Conservation (phyloP, 2,329 filamentous ascomycete species). For the Penicillium paneum region DNA sequence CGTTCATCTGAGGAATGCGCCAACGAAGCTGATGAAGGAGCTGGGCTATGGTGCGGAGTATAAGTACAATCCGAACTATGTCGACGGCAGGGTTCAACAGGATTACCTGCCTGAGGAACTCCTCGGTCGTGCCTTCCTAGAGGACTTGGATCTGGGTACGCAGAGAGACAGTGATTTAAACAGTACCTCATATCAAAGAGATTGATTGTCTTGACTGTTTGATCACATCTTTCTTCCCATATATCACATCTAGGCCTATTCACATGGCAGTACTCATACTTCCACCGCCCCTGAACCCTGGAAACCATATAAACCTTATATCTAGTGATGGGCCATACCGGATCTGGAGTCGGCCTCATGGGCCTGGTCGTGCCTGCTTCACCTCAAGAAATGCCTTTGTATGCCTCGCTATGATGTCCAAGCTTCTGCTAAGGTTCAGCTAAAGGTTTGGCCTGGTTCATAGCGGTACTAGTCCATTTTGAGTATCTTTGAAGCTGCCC, state of each 20-base stretch:
- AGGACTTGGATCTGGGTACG: constrained; percentile 74
- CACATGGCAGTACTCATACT: not conserved
- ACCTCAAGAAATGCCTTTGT: not conserved
- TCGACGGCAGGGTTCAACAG: constrained; percentile 76
- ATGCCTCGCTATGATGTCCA: not conserved
- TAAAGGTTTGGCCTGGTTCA: no score
- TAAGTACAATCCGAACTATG: constrained; percentile 93
- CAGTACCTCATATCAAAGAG: not conserved
- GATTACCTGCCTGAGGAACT: constrained; percentile 84
- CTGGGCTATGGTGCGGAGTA: constrained; percentile 87
- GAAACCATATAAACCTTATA: not conserved
- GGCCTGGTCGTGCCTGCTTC: not conserved
- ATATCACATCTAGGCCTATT: not conserved
- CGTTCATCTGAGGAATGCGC: constrained; percentile 84
- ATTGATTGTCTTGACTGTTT: not conserved
- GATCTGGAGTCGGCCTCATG: not conserved
- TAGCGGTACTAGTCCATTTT: not conserved
- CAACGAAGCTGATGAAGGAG: constrained; percentile 89
- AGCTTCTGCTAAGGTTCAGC: no score
- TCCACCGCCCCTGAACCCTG: not conserved
- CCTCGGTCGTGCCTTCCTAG: constrained; percentile 68
- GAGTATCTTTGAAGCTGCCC: not conserved
- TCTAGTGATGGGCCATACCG: not conserved
- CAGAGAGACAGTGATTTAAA: constrained; percentile 68
- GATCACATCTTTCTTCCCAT: not conserved